A percentile compares a stretch with the other conserved stretches of the same genome.
Evolutionary conservation across 2,329 filamentous ascomycete species (phyloP).

Genomic region (Aspergillus chevalieri): DNA sequence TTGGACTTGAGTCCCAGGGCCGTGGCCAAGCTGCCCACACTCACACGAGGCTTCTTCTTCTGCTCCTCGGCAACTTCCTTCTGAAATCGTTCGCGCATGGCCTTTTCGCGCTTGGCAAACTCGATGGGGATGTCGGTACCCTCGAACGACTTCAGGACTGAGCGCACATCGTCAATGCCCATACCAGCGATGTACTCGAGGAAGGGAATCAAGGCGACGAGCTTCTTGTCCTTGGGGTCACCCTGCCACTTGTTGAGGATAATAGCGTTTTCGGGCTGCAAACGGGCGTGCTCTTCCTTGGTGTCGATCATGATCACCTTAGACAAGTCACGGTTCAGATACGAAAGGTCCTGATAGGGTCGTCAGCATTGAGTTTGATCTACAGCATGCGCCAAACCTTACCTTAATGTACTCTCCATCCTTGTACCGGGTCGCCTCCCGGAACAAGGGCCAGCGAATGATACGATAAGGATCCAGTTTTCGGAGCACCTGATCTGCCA

Average conservation of each 20-base stretch:
- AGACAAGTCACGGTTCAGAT: constrained; percentile 89
- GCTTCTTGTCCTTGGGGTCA: constrained; percentile 71
- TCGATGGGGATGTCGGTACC: constrained; percentile 84
- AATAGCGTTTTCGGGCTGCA: constrained; percentile 95
- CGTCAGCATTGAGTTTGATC: constrained; percentile 26
- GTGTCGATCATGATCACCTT: constrained; percentile 96
- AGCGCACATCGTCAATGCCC: constrained; percentile 80
- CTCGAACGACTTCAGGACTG: constrained; percentile 79
- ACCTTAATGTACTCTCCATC: constrained; percentile 96
- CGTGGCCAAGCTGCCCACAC: constrained; percentile 62
- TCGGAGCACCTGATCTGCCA: constrained; percentile 79
- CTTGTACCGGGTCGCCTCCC: constrained; percentile 95
- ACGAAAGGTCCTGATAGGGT: constrained; percentile 72
- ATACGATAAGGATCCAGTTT: constrained; percentile 95
- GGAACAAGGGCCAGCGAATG: constrained; percentile 89
- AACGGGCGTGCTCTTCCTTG: constrained; percentile 69
- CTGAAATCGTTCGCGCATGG: constrained; percentile 77
- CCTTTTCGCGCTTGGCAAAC: constrained; percentile 80
- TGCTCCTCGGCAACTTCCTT: constrained; percentile 66
- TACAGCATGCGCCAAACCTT: constrained; percentile 52
- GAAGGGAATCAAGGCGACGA: constrained; percentile 89
- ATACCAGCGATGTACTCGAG: constrained; percentile 95
- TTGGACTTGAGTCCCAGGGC: constrained; percentile 71
- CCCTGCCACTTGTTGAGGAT: constrained; percentile 86
- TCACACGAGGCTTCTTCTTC: constrained; percentile 54